Percentiles rank a stretch among this genome's conserved stretches.
Conservation (phyloP, 306 rosid genomes). For the Malus sieversii region DNA sequence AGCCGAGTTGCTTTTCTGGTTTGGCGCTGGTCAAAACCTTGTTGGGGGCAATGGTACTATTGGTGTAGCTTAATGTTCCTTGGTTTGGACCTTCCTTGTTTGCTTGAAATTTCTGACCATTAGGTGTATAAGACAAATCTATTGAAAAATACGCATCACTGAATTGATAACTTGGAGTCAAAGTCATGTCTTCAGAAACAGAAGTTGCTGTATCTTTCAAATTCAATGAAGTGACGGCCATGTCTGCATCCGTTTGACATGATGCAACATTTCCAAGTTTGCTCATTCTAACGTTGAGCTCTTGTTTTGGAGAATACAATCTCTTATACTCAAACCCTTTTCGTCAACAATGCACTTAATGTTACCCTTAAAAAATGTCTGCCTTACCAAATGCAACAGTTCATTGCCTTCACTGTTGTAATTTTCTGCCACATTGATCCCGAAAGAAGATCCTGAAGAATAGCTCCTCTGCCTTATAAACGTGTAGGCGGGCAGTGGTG, state of each 20-base stretch:
- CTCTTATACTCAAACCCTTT: constrained; percentile 14
- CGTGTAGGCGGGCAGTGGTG: neutral
- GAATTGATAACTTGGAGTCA: constrained; percentile 31
- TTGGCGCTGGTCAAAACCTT: neutral
- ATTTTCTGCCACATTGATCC: neutral
- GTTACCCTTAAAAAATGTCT: neutral
- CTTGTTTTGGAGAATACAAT: constrained; percentile 22
- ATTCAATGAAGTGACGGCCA: neutral
- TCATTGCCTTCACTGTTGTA: constrained; percentile 6
- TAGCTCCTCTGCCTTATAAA: neutral
- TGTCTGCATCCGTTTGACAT: constrained; percentile 14
- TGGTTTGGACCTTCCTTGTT: constrained; percentile 4
- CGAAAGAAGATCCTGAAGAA: neutral
- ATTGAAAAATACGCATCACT: constrained; percentile 55
- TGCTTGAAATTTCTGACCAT: neutral
- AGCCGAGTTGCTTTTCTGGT: constrained; percentile 11
- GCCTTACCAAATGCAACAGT: constrained; percentile 28
- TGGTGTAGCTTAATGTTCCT: neutral
- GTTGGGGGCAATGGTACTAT: neutral
- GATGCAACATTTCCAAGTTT: constrained; percentile 8
- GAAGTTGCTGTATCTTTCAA: constrained; percentile 13
- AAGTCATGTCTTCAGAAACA: constrained; percentile 20
- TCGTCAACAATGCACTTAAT: neutral
- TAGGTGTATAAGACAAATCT: constrained; percentile 39
- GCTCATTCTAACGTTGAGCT: neutral